phyloP scores from a whole-genome alignment of 441 rosid genomes.

The Pelargonium cotyledonis region DNA sequence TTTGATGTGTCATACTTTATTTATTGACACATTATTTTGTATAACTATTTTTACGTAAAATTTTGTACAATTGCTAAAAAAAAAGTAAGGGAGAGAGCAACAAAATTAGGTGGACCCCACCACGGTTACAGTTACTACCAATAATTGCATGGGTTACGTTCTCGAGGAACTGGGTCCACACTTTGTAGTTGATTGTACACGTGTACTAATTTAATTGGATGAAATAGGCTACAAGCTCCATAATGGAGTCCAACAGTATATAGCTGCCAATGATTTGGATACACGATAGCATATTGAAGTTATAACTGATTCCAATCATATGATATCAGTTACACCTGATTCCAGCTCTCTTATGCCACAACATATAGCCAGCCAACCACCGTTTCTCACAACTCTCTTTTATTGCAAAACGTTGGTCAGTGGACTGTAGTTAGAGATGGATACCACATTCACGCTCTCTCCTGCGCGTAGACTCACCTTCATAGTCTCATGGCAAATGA shows the following conservation, averaged over 20 bases:
- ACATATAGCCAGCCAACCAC: constrained; percentile 17
- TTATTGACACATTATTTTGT: no score
- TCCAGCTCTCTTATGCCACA: not conserved
- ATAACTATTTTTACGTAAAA: no score
- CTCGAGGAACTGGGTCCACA: constrained; percentile 30
- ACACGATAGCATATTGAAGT: constrained; percentile 15
- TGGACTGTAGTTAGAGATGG: constrained; percentile 19
- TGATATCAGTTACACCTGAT: not conserved
- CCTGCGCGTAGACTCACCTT: constrained; percentile 7
- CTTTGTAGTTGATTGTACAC: constrained; percentile 17
- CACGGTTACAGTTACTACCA: constrained; percentile 32
- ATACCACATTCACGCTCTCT: constrained; percentile 9
- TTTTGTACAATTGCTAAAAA: no score
- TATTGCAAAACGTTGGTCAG: constrained; percentile 9
- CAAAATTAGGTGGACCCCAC: constrained; percentile 23
- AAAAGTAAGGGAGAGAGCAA: no score
- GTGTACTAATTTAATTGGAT: constrained; percentile 10
- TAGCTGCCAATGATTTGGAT: not conserved
- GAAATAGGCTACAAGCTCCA: not conserved
- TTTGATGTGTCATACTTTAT: no score
- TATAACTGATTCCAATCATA: not conserved
- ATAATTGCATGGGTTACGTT: constrained; percentile 41
- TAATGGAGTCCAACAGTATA: not conserved
- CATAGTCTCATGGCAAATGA: no score
- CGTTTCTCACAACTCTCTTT: constrained; percentile 12